Conservation (phyloP, 2,329 filamentous ascomycete species). For the Trichoderma pleuroti region DNA sequence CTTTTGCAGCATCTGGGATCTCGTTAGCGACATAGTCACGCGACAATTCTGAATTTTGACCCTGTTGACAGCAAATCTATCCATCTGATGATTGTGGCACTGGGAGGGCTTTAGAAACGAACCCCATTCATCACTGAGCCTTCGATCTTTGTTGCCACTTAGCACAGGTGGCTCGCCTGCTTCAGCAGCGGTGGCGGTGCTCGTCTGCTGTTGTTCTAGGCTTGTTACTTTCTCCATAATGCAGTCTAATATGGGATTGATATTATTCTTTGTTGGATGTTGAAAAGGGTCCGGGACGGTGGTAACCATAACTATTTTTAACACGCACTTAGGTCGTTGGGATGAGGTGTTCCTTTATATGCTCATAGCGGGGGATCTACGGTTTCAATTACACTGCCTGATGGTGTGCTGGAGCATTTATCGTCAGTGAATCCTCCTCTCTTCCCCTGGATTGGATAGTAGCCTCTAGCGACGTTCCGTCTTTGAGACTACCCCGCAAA, state of each 20-base stretch:
- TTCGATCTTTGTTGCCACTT: conserved; percentile 31
- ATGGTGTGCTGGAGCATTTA: not conserved
- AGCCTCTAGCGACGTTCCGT: not conserved
- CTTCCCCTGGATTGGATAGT: not conserved
- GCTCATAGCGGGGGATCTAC: not conserved
- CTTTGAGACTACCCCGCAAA: conserved; percentile 4
- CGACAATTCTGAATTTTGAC: not conserved
- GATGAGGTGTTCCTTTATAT: not conserved
- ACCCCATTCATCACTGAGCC: conserved; percentile 50
- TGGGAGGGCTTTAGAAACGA: conserved; percentile 24
- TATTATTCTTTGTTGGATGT: not conserved
- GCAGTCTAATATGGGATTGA: not conserved
- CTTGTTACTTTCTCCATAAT: not conserved
- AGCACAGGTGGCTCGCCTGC: not conserved
- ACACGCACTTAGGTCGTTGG: not conserved
- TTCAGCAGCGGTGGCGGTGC: not conserved
- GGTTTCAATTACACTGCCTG: not conserved
- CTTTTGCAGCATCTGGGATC: conserved; percentile 59
- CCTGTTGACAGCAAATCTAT: not conserved
- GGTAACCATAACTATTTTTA: not conserved
- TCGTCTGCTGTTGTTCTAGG: not conserved
- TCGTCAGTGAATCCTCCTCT: not conserved
- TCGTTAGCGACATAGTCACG: not conserved
- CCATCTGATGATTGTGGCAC: not conserved
- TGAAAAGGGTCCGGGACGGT: not conserved